Base-by-base conservation (phyloP, 2,329 filamentous ascomycete genomes). In the Coleophoma eucalyptorum region DNA sequence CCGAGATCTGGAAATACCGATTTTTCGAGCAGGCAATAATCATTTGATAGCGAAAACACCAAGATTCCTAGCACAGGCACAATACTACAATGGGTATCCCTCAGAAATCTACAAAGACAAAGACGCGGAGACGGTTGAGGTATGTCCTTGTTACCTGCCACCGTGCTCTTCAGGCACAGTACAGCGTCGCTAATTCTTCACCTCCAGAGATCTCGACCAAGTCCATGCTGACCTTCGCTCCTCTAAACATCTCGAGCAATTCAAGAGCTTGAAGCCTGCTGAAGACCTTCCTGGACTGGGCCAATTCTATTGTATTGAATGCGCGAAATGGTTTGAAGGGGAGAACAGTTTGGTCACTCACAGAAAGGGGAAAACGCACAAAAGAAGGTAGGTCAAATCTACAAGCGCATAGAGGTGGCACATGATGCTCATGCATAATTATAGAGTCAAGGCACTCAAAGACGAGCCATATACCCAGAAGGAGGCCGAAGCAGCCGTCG, bases 261-360 rank as follows among this genome's bases (percentile, higher is more conserved):
- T 86, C 76, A 88, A 91, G 66, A 80, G 84, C 46, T 82, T 84
- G 41, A 95, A 96, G 66, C 83, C 87, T 5, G 73, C 80, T 19
- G 93, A 97, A 66, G 94, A 97, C 63, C 78, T 97, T 34, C 94
- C 94, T 3, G 93, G 85, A 0, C 77, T 97, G 45, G 94, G 94
- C 21, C 79, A 83, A 61, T 86, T 86, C 67, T 97, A 97, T 71
- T 99, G 94, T 69, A 77, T 87, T 15, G 89, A 96, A 70, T 99
- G 94, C 69, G 87, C 94, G 56, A 97, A 96, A 74, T 97, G 90
- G 87, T 97, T 95, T 68, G 93, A 97, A 69, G 87, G 84, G 46
- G 88, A 94, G 58, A 70, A 80, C 61, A 95, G 89, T 61, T 74
- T 96, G 51, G 76, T 79, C 34, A 77, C 81, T 26, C 94, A 99